Evolutionary conservation across 2,329 filamentous ascomycete species (phyloP).

Genomic region (Xylariaceae sp.): DNA sequence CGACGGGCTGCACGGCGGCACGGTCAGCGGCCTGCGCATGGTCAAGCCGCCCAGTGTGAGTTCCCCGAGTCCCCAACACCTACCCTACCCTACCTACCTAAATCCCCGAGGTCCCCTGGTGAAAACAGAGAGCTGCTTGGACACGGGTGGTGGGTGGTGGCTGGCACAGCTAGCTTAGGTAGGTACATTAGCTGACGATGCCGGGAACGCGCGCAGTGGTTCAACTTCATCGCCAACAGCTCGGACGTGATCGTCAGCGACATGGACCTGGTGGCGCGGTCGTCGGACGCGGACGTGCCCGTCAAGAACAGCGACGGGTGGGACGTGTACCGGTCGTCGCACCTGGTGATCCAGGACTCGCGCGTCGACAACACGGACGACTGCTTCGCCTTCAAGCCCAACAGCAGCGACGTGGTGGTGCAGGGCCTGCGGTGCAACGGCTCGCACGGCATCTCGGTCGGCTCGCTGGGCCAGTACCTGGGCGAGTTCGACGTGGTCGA

Average conservation of each 20-base stretch:
- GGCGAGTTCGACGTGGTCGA: slow-evolving; percentile 59
- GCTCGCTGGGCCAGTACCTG: slow-evolving; percentile 60
- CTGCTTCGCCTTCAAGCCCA: slow-evolving; percentile 69
- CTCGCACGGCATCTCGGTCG: slow-evolving; percentile 66
- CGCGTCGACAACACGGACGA: slow-evolving; percentile 59
- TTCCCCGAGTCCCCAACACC: neutral
- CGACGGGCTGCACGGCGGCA: slow-evolving; percentile 11
- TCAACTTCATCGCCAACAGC: slow-evolving; percentile 59
- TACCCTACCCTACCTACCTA: neutral
- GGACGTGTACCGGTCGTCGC: slow-evolving; percentile 55
- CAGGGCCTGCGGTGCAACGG: slow-evolving; percentile 62
- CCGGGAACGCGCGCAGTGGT: slow-evolving; percentile 38
- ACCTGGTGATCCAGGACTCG: slow-evolving; percentile 61
- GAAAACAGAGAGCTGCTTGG: neutral
- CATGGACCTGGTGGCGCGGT: slow-evolving; percentile 48
- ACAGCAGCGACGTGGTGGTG: slow-evolving; percentile 60
- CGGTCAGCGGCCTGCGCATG: slow-evolving; percentile 12
- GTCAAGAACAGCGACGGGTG: slow-evolving; percentile 55
- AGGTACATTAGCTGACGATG: neutral
- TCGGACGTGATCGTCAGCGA: slow-evolving; percentile 56
- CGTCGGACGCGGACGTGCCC: slow-evolving; percentile 44
- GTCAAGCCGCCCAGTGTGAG: slow-evolving; percentile 12
- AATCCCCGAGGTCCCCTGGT: neutral
- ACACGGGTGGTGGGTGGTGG: no score
- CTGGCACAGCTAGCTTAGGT: neutral